A percentile compares a stretch with the other conserved stretches of the same genome.
Evolutionary conservation across 306 rosid species (phyloP).

Genomic region (Carpinus fangiana): DNA sequence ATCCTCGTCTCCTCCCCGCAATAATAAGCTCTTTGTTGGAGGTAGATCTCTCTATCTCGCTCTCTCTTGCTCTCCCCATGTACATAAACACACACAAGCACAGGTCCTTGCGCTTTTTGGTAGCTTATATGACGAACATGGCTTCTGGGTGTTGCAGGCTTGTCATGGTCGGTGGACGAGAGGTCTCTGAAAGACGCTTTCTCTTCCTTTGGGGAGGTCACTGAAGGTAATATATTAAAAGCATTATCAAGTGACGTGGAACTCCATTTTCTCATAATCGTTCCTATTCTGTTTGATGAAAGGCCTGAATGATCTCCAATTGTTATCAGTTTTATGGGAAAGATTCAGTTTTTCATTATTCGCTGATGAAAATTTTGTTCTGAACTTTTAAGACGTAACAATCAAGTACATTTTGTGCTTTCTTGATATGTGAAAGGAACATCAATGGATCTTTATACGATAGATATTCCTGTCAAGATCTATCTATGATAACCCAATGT

Average conservation of each 20-base stretch:
- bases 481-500: background rate
- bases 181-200: conserved; percentile 75
- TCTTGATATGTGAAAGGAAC: background rate
- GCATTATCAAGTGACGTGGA: background rate
- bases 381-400: background rate
- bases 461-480: background rate
- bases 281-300: conserved; percentile 37
- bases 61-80: background rate
- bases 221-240: conserved; percentile 50
- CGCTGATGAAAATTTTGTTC: background rate
- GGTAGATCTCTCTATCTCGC: conserved; percentile 39
- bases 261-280: background rate
- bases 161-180: conserved; percentile 89
- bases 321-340: background rate
- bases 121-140: conserved; percentile 6
- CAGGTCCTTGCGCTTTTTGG: background rate
- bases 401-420: background rate
- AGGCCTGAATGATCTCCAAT: conserved; percentile 27
- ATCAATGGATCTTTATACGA: background rate
- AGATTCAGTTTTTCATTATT: background rate
- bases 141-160: conserved; percentile 47
- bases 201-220: conserved; percentile 78
- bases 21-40: conserved; percentile 78
- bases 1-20: conserved; percentile 36
- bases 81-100: background rate